Evolutionary conservation across 2,329 filamentous ascomycete genomes (phyloP).

Genomic region (Cercospora nicotianae): DNA sequence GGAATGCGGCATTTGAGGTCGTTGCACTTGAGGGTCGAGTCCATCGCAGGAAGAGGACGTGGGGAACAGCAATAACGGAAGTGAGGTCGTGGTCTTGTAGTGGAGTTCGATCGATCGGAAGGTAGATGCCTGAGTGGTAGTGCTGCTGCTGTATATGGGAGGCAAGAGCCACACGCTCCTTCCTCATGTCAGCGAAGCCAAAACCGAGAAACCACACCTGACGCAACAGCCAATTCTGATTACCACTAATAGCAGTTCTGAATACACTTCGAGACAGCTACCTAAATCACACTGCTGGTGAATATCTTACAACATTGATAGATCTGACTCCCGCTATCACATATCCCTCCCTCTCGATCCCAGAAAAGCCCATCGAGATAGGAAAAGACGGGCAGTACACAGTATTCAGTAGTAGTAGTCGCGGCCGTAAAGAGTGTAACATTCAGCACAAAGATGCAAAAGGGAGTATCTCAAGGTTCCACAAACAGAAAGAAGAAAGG

Average conservation of each 20-base stretch:
- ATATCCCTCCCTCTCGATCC: neutral
- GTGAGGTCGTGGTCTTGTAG: neutral
- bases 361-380: neutral
- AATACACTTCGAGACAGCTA: conserved; percentile 9
- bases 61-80: no score
- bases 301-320: conserved; percentile 12
- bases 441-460: conserved; percentile 19
- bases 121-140: neutral
- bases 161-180: neutral
- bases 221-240: neutral
- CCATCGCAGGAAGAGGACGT: conserved; percentile 55
- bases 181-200: neutral
- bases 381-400: conserved; percentile 6
- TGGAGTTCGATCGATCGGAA: neutral
- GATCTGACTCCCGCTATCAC: neutral
- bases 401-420: conserved; percentile 12
- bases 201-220: neutral
- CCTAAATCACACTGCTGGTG: conserved; percentile 3
- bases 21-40: conserved; percentile 76
- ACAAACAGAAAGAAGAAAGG: conserved; percentile 7
- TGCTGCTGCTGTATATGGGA: neutral
- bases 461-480: conserved; percentile 25
- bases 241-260: neutral
- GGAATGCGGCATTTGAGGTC: conserved; percentile 70
- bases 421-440: conserved; percentile 26